Conservation (phyloP, 139 green algal species). For the Chlamydomonas sp. region DNA sequence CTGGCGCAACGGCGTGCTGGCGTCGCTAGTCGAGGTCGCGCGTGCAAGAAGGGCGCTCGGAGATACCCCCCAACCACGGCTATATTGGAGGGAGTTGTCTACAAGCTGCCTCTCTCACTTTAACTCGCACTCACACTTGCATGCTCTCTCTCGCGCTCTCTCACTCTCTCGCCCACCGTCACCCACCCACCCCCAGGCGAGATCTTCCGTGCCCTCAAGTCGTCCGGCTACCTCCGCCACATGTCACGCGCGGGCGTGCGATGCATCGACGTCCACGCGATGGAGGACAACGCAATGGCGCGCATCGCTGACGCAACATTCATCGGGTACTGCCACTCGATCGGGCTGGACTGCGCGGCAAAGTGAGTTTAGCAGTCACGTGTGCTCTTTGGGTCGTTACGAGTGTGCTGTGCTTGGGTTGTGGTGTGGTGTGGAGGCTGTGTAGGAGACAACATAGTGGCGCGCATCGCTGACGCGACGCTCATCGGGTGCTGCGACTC, state of each 20-base stretch:
- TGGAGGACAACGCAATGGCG: conserved; percentile 35
- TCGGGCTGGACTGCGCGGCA: conserved; percentile 12
- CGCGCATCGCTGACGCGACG: conserved; percentile 19
- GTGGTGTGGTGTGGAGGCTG: no score
- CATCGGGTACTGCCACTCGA: conserved; percentile 21
- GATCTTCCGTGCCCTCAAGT: conserved; percentile 19
- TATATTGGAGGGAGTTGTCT: no score
- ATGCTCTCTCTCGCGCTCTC: no score
- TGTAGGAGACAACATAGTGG: conserved; percentile 36
- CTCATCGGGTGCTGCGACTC: conserved; percentile 27
- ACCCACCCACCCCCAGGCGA: conserved; percentile 20
- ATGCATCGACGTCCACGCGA: conserved; percentile 20
- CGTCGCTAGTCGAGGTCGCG: no score
- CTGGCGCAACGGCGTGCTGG: no score
- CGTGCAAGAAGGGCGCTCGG: no score
- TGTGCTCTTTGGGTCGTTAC: no score
- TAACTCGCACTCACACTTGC: not conserved
- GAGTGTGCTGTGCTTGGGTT: no score
- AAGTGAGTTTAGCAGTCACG: no score
- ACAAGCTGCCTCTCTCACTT: not conserved
- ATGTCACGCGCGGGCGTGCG: conserved; percentile 15
- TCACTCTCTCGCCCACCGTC: no score
- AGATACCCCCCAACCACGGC: not conserved
- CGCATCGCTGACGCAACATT: conserved; percentile 28
- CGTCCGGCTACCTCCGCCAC: conserved; percentile 17